Percentiles rank a stretch among this genome's conserved stretches.
phyloP scores from a whole-genome alignment of 1,284 basidiomycete genomes.

The Leccinum huronense region DNA sequence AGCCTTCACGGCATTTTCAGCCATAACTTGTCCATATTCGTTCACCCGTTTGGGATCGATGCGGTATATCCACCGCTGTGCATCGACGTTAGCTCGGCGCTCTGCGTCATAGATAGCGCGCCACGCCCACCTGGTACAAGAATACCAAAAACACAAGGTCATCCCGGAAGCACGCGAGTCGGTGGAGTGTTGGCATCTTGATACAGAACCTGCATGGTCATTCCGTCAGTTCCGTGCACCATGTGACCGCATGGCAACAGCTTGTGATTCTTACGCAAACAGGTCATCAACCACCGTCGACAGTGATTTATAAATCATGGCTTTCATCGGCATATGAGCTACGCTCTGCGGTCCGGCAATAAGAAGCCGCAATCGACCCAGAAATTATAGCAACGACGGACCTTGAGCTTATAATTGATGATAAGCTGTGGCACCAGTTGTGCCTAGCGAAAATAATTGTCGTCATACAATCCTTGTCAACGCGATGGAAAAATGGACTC shows the following conservation, averaged over 20 bases:
- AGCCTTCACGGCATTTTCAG: constrained; percentile 46
- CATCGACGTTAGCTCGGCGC: constrained; percentile 16
- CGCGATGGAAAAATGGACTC: constrained; percentile 35
- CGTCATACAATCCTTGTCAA: constrained; percentile 19
- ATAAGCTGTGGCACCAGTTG: constrained; percentile 91
- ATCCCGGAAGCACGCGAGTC: constrained; percentile 87
- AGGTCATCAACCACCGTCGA: constrained; percentile 92
- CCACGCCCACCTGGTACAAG: constrained; percentile 72
- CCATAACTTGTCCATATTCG: constrained; percentile 89
- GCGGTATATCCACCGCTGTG: constrained; percentile 91
- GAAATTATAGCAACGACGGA: constrained; percentile 33
- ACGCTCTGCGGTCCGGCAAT: constrained; percentile 57
- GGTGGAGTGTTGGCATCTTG: constrained; percentile 94
- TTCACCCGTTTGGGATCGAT: constrained; percentile 92
- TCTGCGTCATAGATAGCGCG: constrained; percentile 17
- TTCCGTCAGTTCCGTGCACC: constrained; percentile 18
- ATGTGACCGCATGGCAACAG: constrained; percentile 22
- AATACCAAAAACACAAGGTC: constrained; percentile 89
- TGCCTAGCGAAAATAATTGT: constrained; percentile 47
- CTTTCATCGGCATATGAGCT: constrained; percentile 94
- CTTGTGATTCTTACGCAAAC: constrained; percentile 64
- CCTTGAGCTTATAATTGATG: constrained; percentile 97
- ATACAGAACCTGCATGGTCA: constrained; percentile 73
- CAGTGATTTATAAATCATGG: constrained; percentile 93
- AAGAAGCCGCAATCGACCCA: constrained; percentile 16